Base-by-base conservation (phyloP, 768 basidiomycete genomes). In the Kwoniella europaea region DNA sequence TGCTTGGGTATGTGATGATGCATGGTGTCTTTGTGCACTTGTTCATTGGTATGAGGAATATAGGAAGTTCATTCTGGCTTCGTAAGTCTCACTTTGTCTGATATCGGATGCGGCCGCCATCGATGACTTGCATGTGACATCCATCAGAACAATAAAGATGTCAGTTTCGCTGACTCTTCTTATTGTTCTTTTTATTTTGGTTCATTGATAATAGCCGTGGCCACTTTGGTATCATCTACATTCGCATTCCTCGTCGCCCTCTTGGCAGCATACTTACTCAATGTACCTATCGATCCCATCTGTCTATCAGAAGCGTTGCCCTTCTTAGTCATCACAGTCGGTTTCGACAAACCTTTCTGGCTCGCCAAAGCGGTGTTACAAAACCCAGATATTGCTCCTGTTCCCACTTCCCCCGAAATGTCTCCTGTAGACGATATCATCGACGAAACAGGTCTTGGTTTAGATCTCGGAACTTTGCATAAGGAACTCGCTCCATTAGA, bases 271-370 rank as follows among this genome's bases (percentile, higher is more conserved):
- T 88, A 91, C 63, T 90, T 88, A 13, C 86, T 98, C 68, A 87
- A 88, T 75, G 93, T 99, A 69, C 91, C 90, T 20, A 90, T 99
- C 75, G 95, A 98, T 82, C 93, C 94, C 1, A 91, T 98, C 64
- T 90, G 91, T 10, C 87, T 99, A 62, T 93, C 92, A 10, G 97
- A 99, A 83, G 96, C 97, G 0, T 88, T 99, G 0, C 97, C 97
- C 0, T 98, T 98, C 89, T 86, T 98, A 59, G 95, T 99, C 44
- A 96, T 96, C 83, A 97, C 94, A 1, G 90, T 99, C 70, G 96
- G 96, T 7, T 99, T 98, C 83, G 97, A 99, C 85, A 98, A 99
- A 83, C 96, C 95, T 0, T 90, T 96, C 57, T 89, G 92, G 7
- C 89, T 99, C 27, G 95, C 94, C 2, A 88, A 90, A 13, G 91